Base-by-base conservation (phyloP, 1,139 yeast genomes). In the Nakaseomyces bracarensis region DNA sequence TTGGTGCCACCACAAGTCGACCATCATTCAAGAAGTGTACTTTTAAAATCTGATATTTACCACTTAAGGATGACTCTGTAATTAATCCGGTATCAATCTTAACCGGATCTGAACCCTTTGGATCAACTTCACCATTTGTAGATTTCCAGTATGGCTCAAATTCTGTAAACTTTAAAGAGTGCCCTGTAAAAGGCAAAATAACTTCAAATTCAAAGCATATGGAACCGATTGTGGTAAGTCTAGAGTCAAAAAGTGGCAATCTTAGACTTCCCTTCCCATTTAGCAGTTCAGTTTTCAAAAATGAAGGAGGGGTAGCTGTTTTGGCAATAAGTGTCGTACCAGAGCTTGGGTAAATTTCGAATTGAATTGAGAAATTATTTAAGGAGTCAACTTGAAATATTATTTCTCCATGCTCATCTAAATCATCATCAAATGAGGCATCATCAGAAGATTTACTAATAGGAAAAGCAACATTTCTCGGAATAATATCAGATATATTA, bases 131-230 rank as follows among this genome's bases (percentile, higher is more conserved):
- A 25, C 67, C 31, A 4, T 36, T 26, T 6, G 43, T 41, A 13
- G 95, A 80, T 63, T 89, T 91, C 98, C 98, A 91, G 64, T 91
- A 91, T 0, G 97, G 89, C 57, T 89, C 96, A 58, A 85, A 89
- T 65, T 87, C 85, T 4, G 95, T 80, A 34, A 94, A 84, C 61
- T 89, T 97, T 43, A 91, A 68, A 8, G 95, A 81, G 38, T 49
- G 54, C 3, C 96, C 96, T 3, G 82, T 72, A 61, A 82, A 91
- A n/a, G 98, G 97, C 59, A 79, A 79, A 43, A 91, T 85, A 6
- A 91, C 76, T 54, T 86, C 93, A 64, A 79, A 87, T 47, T 77
- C 76, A 63, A 89, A 82, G 28, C 72, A 73, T 33, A 91, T 65
- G 46, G 81, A 84, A 11, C 98, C 98, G 45, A 89, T 81, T 43